phyloP scores from a whole-genome alignment of 805 yeast species.

The Cyberlindnera nakhonratchasimensis region DNA sequence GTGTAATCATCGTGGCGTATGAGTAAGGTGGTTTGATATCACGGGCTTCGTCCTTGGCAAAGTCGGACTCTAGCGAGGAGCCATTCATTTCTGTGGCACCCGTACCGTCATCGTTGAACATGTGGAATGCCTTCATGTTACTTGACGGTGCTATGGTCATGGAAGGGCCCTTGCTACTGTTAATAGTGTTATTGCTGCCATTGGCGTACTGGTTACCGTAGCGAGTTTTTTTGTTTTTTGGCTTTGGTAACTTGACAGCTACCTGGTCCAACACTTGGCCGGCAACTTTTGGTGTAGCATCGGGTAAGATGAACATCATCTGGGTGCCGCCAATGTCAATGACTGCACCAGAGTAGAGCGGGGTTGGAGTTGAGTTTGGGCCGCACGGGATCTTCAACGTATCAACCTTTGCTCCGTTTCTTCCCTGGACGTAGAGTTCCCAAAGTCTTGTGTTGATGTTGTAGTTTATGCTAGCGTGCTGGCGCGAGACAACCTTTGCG shows the following conservation, averaged over 20 bases:
- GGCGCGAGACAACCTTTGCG: slow-evolving; percentile 92
- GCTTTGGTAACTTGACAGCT: slow-evolving; percentile 32
- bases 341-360: slow-evolving; percentile 81
- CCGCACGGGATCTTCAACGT: slow-evolving; percentile 48
- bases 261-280: slow-evolving; percentile 32
- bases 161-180: slow-evolving; percentile 19
- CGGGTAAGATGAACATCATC: slow-evolving; percentile 98
- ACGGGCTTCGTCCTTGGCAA: slow-evolving; percentile 85
- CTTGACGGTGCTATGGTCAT: slow-evolving; percentile 7
- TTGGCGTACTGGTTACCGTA: not conserved
- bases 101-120: slow-evolving; percentile 40
- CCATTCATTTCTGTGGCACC: slow-evolving; percentile 4
- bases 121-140: slow-evolving; percentile 47
- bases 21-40: slow-evolving; percentile 96
- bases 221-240: slow-evolving; percentile 22
- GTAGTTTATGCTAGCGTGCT: slow-evolving; percentile 81
- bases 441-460: slow-evolving; percentile 73
- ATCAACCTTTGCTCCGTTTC: slow-evolving; percentile 93
- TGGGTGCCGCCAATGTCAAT: slow-evolving; percentile 96
- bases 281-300: slow-evolving; percentile 69
- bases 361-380: slow-evolving; percentile 42
- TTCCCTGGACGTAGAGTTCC: slow-evolving; percentile 80
- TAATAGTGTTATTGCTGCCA: slow-evolving; percentile 1
- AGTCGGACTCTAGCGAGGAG: slow-evolving; percentile 42
- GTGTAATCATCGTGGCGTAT: slow-evolving; percentile 97